Conservation (phyloP, 805 yeast genomes). For the Lipomyces mesembrius region DNA sequence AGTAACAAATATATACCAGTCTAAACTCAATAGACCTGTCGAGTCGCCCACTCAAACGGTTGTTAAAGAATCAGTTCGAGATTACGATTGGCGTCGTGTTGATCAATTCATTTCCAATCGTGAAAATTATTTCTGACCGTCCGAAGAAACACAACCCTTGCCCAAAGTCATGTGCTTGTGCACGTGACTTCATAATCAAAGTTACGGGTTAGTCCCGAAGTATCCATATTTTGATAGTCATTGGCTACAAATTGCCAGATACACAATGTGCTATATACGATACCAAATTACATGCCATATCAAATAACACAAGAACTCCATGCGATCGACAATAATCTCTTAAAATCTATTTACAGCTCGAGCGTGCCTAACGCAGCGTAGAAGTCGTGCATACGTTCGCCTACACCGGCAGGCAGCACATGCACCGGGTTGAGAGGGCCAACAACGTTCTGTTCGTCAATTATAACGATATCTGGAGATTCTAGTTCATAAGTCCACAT, state of each 20-base stretch:
- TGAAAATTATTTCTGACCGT: neutral
- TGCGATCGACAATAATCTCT: neutral
- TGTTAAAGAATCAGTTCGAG: neutral
- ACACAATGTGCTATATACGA: too few relatives aligned
- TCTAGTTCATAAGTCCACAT: constrained; percentile 43
- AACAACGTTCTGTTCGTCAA: constrained; percentile 36
- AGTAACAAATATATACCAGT: neutral
- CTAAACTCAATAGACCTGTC: neutral
- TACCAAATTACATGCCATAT: neutral
- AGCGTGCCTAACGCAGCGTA: constrained; percentile 17
- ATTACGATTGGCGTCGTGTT: neutral
- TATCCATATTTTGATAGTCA: too few relatives aligned
- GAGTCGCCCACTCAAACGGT: neutral
- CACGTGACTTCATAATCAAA: neutral
- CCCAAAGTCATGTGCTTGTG: neutral
- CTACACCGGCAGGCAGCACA: constrained; percentile 57
- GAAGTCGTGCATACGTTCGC: constrained; percentile 45
- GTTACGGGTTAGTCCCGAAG: too few relatives aligned
- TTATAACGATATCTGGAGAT: constrained; percentile 31
- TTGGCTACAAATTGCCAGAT: too few relatives aligned
- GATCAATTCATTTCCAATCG: neutral
- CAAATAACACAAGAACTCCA: neutral
- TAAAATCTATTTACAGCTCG: neutral
- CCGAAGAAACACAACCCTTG: neutral
- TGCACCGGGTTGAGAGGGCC: constrained; percentile 59